phyloP scores from a whole-genome alignment of 192 early-diverging fungal genomes.

The Backusella mclennaniae region DNA sequence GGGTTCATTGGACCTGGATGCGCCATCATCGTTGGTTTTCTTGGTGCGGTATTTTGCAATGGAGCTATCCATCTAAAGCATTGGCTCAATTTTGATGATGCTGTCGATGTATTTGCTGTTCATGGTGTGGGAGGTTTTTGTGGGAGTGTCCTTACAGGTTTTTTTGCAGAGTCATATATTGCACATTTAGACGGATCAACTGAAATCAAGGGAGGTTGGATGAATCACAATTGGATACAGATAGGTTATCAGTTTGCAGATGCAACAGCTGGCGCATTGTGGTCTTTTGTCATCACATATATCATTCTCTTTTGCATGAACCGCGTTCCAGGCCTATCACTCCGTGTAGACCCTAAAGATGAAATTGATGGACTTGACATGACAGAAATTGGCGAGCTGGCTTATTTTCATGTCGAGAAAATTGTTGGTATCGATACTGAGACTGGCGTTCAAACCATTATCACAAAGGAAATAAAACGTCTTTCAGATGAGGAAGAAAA shows the following conservation, averaged over 20 bases:
- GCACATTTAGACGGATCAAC: constrained; percentile 67
- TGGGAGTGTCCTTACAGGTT: constrained; percentile 83
- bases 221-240: constrained; percentile 80
- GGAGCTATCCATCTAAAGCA: constrained; percentile 80
- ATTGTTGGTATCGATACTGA: constrained; percentile 23
- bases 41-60: constrained; percentile 77
- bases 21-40: constrained; percentile 75
- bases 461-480: not conserved
- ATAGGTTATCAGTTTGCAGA: constrained; percentile 81
- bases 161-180: constrained; percentile 83
- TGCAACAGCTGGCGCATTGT: constrained; percentile 63
- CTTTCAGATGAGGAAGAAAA: not conserved
- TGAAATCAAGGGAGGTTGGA: constrained; percentile 69
- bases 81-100: constrained; percentile 85
- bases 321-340: constrained; percentile 70
- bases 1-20: constrained; percentile 85
- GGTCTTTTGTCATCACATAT: constrained; percentile 74
- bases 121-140: constrained; percentile 81
- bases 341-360: constrained; percentile 75
- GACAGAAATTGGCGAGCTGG: constrained; percentile 77
- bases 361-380: constrained; percentile 73
- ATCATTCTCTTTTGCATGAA: constrained; percentile 76
- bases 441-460: not conserved
- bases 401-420: constrained; percentile 46
- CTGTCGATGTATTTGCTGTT: constrained; percentile 88